Conservation (phyloP, 192 early-diverging fungal species). For the Coemansia sp. region DNA sequence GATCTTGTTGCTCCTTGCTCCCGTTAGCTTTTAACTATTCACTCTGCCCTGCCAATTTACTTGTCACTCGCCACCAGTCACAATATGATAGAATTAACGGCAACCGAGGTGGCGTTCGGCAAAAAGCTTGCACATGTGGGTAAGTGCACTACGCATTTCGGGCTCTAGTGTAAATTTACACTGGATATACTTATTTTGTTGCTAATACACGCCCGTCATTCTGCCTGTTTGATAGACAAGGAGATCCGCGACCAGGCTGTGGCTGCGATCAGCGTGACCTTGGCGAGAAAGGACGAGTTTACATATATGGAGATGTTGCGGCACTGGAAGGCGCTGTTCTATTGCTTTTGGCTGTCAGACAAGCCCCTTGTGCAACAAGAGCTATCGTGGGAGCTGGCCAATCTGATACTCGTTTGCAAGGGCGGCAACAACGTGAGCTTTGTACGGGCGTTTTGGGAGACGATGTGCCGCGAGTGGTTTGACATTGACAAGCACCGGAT, state of each 20-base stretch:
- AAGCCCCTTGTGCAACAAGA: constrained; percentile 91
- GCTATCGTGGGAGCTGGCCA: constrained; percentile 79
- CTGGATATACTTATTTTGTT: background rate
- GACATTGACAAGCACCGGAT: constrained; percentile 55
- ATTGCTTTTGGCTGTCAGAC: constrained; percentile 98
- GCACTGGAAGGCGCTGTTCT: constrained; percentile 94
- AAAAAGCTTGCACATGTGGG: constrained; percentile 51
- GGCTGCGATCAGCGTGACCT: constrained; percentile 19
- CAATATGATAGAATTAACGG: constrained; percentile 39
- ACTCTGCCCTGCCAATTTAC: background rate
- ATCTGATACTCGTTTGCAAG: constrained; percentile 43
- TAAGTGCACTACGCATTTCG: constrained; percentile 9
- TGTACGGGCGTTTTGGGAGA: constrained; percentile 57
- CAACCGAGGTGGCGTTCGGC: constrained; percentile 42
- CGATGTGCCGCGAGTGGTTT: constrained; percentile 55
- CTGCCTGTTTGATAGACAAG: constrained; percentile 31
- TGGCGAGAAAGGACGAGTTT: constrained; percentile 47
- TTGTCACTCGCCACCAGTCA: background rate
- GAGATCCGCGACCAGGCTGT: constrained; percentile 49
- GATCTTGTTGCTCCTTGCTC: background rate
- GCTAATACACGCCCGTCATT: background rate
- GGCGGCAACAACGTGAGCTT: constrained; percentile 35
- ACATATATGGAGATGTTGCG: constrained; percentile 71
- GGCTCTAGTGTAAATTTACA: background rate
- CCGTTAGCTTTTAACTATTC: background rate